Percentiles rank a stretch among this genome's conserved stretches.
Conservation (phyloP, 768 basidiomycete species). For the Epithele typhae region DNA sequence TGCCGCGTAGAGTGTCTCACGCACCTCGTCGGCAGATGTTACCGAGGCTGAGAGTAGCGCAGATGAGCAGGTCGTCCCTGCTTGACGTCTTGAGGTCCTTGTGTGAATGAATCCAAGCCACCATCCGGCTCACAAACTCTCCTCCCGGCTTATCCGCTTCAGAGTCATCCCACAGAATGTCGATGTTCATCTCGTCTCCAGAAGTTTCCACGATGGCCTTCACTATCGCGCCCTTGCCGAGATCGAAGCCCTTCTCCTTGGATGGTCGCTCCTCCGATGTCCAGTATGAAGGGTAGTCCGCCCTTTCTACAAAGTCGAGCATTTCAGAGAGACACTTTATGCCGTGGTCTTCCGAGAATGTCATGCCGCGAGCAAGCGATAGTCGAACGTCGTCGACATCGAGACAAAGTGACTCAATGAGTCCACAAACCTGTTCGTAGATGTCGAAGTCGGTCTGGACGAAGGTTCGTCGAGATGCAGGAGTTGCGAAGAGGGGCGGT, state of each 20-base stretch:
- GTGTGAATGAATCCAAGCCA: conserved; percentile 67
- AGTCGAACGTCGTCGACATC: conserved; percentile 76
- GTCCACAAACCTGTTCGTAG: conserved; percentile 69
- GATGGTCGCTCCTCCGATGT: conserved; percentile 43
- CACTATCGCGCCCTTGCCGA: conserved; percentile 82
- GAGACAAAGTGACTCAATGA: conserved; percentile 72
- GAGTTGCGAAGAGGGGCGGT: conserved; percentile 35
- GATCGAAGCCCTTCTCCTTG: conserved; percentile 70
- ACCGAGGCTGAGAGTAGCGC: conserved; percentile 77
- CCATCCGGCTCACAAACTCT: conserved; percentile 67
- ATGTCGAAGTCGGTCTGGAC: conserved; percentile 65
- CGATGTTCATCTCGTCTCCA: conserved; percentile 74
- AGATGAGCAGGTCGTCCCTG: conserved; percentile 78
- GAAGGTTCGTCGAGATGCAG: conserved; percentile 39
- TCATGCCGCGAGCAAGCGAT: conserved; percentile 62
- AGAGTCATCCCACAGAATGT: conserved; percentile 71
- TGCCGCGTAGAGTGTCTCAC: too few relatives aligned
- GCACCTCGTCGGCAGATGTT: conserved; percentile 77
- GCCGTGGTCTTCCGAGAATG: conserved; percentile 54
- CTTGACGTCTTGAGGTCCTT: conserved; percentile 32
- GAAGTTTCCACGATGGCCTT: conserved; percentile 84
- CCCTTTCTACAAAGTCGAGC: conserved; percentile 71
- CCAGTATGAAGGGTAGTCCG: conserved; percentile 68
- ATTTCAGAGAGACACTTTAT: conserved; percentile 58
- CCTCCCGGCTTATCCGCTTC: conserved; percentile 58